Evolutionary conservation across 805 yeast species (phyloP).

Genomic region (Lipomyces chichibuensis): DNA sequence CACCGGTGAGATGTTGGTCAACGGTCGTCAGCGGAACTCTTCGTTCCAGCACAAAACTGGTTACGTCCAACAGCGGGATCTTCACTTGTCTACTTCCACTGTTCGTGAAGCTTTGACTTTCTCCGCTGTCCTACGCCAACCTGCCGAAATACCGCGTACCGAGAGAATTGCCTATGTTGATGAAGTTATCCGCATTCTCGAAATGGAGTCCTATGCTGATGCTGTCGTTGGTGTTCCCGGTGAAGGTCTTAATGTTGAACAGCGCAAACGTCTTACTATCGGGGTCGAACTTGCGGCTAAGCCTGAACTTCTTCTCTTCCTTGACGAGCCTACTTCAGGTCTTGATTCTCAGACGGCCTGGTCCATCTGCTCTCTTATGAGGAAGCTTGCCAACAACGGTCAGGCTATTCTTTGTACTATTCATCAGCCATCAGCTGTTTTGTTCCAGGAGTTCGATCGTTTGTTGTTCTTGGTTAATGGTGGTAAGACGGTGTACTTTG

Average conservation of each 20-base stretch:
- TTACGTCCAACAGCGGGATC: slow-evolving; percentile 80
- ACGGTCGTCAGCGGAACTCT: slow-evolving; percentile 64
- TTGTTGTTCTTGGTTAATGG: slow-evolving; percentile 69
- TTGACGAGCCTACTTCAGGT: slow-evolving; percentile 78
- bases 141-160: slow-evolving; percentile 54
- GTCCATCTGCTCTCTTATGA: slow-evolving; percentile 68
- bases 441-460: slow-evolving; percentile 69
- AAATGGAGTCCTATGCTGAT: slow-evolving; percentile 71
- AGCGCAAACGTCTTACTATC: slow-evolving; percentile 67
- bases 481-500: slow-evolving; percentile 80
- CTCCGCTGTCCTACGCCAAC: slow-evolving; percentile 74
- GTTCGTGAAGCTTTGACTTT: slow-evolving; percentile 75
- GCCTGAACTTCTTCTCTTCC: slow-evolving; percentile 59
- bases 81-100: slow-evolving; percentile 68
- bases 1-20: slow-evolving; percentile 72
- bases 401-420: slow-evolving; percentile 77
- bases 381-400: slow-evolving; percentile 69
- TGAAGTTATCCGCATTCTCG: slow-evolving; percentile 64
- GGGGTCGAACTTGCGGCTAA: slow-evolving; percentile 75
- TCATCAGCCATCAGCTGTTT: slow-evolving; percentile 75
- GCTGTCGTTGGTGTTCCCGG: slow-evolving; percentile 83
- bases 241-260: slow-evolving; percentile 70
- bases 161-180: slow-evolving; percentile 73
- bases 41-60: slow-evolving; percentile 80
- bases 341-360: slow-evolving; percentile 65